Evolutionary conservation across 1,284 basidiomycete genomes (phyloP).

Genomic region (Trichosporon ovoides): DNA sequence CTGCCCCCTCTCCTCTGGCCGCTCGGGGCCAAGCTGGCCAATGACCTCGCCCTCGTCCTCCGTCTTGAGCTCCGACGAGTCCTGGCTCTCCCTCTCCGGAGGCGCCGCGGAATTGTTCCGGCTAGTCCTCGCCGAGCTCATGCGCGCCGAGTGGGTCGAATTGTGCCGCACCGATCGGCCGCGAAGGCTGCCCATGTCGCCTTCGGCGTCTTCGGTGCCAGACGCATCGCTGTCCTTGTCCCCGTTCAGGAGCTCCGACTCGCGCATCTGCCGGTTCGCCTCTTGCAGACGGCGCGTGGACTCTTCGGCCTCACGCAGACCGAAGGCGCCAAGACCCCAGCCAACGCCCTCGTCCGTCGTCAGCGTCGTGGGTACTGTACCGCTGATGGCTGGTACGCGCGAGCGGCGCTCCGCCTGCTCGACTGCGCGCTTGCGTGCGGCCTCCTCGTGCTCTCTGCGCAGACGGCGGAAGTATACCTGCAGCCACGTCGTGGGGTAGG

Average conservation of each 20-base stretch:
- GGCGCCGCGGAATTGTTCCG: background rate
- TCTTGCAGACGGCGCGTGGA: constrained; percentile 38
- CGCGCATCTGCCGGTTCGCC: constrained; percentile 36
- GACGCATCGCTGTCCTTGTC: constrained; percentile 54
- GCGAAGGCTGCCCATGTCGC: background rate
- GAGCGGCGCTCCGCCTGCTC: constrained; percentile 38
- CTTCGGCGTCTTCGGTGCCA: background rate
- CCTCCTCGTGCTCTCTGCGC: constrained; percentile 45
- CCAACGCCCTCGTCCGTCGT: constrained; percentile 30
- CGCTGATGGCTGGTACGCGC: constrained; percentile 30
- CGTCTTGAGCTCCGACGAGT: background rate
- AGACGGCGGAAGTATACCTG: constrained; percentile 43
- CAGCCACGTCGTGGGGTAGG: constrained; percentile 42
- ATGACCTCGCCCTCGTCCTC: constrained; percentile 8
- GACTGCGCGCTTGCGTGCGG: constrained; percentile 40
- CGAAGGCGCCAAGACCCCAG: constrained; percentile 69
- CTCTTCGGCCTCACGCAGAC: constrained; percentile 53
- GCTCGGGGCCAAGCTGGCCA: background rate
- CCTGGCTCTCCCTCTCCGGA: background rate
- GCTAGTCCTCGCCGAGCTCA: no score
- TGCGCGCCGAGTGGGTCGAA: background rate
- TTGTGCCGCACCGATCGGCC: background rate
- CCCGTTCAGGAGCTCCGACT: constrained; percentile 25
- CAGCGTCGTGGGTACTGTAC: background rate
- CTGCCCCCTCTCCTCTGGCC: constrained; percentile 3